Evolutionary conservation across 2,329 filamentous ascomycete species (phyloP), one percentile per base, ranked within the genome.

Genomic region (Diaporthe vaccinii): DNA sequence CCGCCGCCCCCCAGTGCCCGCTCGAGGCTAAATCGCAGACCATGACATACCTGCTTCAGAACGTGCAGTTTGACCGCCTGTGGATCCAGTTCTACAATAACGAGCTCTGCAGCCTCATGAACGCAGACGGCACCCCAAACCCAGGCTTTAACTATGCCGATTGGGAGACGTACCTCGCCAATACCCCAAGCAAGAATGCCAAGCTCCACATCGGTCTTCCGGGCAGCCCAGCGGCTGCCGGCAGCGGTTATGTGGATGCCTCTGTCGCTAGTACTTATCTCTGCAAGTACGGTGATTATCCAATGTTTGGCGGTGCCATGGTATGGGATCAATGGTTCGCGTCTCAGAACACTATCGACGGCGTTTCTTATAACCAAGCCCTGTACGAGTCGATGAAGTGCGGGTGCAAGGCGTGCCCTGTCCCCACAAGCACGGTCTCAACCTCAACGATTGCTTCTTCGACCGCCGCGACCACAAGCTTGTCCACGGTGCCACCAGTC

Each of bases 51-150:
- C 86, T 90, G 53, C 81, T 87, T 28, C 78, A 83, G 36, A 68
- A 80, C 41, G 80, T 83, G 53, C 75, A 79, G 53, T 87, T 87
- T 75, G 85, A 87, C 76, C 81, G 82, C 65, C 78, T 88, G 10
- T 87, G 83, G 77, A 80, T 87, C 25, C 86, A 88, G 78, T 87
- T 87, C 80, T 88, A 88, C 82, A 88, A 88, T 80, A 88, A 88
- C 78, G 80, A 82, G 0, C 79, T 78, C 39, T 87, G 86, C 77
- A 82, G 83, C 31, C 84, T 83, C 25, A 70, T 79, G 46, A 81
- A 81, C 67, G 77, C 72, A 17, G 80, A 79, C 58, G 74, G 74
- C 22, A 79, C 77, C 14, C 36, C 72, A 7, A 77, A 77, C 72
- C 22, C 46, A 12, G 79, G 79, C 57, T 84, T 84, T 80, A 86